Evolutionary conservation across 257 asterid species (phyloP), one percentile per base, ranked within the genome.

Genomic region (Nicotiana sylvestris): DNA sequence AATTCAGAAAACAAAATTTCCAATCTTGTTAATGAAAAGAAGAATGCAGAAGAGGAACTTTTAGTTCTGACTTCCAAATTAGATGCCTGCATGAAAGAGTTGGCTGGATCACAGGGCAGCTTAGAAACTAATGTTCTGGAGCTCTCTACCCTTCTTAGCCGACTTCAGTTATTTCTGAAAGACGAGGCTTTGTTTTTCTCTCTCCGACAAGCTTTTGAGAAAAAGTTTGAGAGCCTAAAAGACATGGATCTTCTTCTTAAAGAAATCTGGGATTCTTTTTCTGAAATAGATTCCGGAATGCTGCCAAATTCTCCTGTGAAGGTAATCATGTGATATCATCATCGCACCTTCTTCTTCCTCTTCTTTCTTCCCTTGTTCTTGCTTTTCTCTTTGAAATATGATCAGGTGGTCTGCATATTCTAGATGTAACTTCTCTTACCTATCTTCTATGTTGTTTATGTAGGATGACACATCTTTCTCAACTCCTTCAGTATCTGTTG

Each of bases 1-100:
- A 87, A 83, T 82, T 89, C 99, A 25, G 93, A 91, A 83, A 88
- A 87, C 83, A 87, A 86, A 66, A 82, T 92, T 58, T 83, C 88
- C 58, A 88, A 84, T 84, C 92, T 94, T 81, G 85, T 87, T 80
- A 86, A 84, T 80, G 94, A 87, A 83, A 96, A 94, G 89, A 81
- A 86, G 81, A 83, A 76, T 83, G 91, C 93, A 46, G 95, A 90
- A 77, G 81, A 89, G 86, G 95, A 91, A 87, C 88, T 88, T 72
- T 70, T 86, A n/a, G 83, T 78, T 57, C 97, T 96, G 81, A 88
- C 86, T 68, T 83, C 92, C 56, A 88, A 89, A 89, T 87, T 96
- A 87, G 87, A 89, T 81, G 88, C 89, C 84, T 92, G 93, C 91
- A 88, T 87, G 90, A 91, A 90, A 85, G 97, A 94, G 88, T 87